phyloP scores from a whole-genome alignment of 2,329 filamentous ascomycete genomes.

The Hypocreales sp. region DNA sequence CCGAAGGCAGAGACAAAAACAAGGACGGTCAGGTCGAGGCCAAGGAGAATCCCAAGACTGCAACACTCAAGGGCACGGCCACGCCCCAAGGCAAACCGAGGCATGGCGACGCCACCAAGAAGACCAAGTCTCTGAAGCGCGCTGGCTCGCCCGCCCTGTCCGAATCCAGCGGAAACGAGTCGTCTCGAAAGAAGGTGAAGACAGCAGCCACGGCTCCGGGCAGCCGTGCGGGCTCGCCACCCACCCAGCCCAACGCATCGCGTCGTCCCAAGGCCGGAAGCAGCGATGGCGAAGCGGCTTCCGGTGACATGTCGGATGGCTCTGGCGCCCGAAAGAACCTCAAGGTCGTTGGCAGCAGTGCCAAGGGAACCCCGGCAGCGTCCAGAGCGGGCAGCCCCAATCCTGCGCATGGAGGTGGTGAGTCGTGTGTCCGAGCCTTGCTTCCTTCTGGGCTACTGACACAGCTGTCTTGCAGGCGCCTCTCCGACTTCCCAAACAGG shows the following conservation, averaged over 20 bases:
- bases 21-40: conserved; percentile 36
- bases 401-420: conserved; percentile 22
- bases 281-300: conserved; percentile 60
- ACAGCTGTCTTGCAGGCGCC: conserved; percentile 10
- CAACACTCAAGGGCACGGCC: conserved; percentile 53
- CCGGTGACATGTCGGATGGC: conserved; percentile 49
- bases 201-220: conserved; percentile 30
- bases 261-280: conserved; percentile 23
- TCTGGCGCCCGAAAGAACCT: conserved; percentile 35
- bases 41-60: conserved; percentile 34
- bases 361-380: conserved; percentile 36
- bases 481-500: conserved; percentile 19
- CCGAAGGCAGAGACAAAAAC: conserved; percentile 40
- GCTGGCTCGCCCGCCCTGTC: conserved; percentile 76
- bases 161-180: conserved; percentile 86
- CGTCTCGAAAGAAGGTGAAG: conserved; percentile 62
- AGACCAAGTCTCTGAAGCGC: conserved; percentile 57
- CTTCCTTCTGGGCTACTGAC: no score
- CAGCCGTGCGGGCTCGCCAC: conserved; percentile 40
- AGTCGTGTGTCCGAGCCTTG: no score
- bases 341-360: conserved; percentile 31
- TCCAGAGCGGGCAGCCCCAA: conserved; percentile 48
- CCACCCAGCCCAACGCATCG: conserved; percentile 23
- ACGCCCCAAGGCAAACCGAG: conserved; percentile 34
- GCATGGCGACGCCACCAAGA: conserved; percentile 24